Conservation (phyloP, 83 land plant genomes). For the Isoetes engelmannii region DNA sequence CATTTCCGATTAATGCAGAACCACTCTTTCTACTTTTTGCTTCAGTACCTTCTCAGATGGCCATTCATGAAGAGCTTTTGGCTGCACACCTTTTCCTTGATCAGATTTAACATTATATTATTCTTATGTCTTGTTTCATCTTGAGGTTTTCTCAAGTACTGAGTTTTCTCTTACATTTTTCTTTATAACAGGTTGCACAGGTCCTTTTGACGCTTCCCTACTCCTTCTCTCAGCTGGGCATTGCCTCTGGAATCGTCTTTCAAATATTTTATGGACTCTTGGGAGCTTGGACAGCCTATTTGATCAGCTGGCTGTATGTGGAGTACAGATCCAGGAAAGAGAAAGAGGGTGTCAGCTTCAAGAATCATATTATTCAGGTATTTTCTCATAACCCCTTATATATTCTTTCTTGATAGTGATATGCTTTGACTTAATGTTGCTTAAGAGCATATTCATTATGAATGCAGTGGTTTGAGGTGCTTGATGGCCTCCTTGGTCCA, state of each 20-base stretch:
- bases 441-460: background rate
- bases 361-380: slow-evolving; percentile 79
- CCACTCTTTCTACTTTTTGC: too few relatives aligned
- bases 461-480: slow-evolving; percentile 71
- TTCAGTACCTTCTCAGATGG: too few relatives aligned
- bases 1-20: too few relatives aligned
- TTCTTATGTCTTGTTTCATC: too few relatives aligned
- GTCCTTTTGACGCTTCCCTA: slow-evolving; percentile 75
- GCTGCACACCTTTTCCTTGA: too few relatives aligned
- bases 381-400: background rate
- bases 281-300: slow-evolving; percentile 80
- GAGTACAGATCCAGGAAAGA: slow-evolving; percentile 71
- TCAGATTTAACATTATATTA: too few relatives aligned
- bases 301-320: slow-evolving; percentile 68
- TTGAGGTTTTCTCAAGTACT: too few relatives aligned
- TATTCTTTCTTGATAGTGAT: background rate
- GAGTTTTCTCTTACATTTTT: background rate
- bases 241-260: slow-evolving; percentile 37
- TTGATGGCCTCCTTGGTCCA: slow-evolving; percentile 68
- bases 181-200: slow-evolving; percentile 57
- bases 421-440: background rate
- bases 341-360: slow-evolving; percentile 77
- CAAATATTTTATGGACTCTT: slow-evolving; percentile 65
- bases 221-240: slow-evolving; percentile 75
- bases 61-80: too few relatives aligned